Evolutionary conservation across 352 stramenopile genomes (phyloP), one percentile per base, ranked within the genome.

Genomic region (Pythium sukuiense): DNA sequence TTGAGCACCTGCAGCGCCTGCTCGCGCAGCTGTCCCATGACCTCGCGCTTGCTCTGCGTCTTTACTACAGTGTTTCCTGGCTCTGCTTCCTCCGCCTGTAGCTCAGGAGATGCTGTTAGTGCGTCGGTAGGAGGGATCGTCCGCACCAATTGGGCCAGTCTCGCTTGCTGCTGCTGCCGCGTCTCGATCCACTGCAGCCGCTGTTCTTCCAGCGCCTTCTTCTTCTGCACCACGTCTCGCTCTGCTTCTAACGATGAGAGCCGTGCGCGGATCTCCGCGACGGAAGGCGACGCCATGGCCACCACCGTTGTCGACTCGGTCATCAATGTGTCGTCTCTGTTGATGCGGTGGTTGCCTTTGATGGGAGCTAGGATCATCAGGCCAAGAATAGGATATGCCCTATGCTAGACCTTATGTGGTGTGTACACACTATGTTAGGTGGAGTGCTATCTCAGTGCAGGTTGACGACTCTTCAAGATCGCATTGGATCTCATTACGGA

Each of bases 11-110:
- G 55, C 18, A 63, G 54, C 45, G 55, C 41, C 43, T 61, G 59
- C 61, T 67, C 61, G 5, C 53, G 52, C 24, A 67, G 61, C 43
- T 67, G 24, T n/a, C 61, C 52, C 14, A 67, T 67, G n/a, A 59
- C 30, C 30, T 67, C 53, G 52, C 61, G 52, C 53, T 67, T 67
- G 41, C 14, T 58, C 18, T 33, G 30, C 37, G n/a, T 45, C 26
- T 61, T n/a, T 20, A 37, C 0, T 48, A 12, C 14, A 5, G 5
- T 8, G 8, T n/a, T 7, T 7, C 30, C 49, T 45, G 27, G 4
- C 60, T 59, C 3, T 46, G 53, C 7, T 13, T 56, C 11, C 45
- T 16, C 13, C 13, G 7, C 20, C 29, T 43, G 29, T 26, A 12
- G 16, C 30, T 52, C 29, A 6, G 50, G 24, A 37, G 39, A n/a